These are phyloP conservation scores for Stentor roeselii DNA, from an alignment of 73 alveolate genomes.

Conservation along the genomic window DNA sequence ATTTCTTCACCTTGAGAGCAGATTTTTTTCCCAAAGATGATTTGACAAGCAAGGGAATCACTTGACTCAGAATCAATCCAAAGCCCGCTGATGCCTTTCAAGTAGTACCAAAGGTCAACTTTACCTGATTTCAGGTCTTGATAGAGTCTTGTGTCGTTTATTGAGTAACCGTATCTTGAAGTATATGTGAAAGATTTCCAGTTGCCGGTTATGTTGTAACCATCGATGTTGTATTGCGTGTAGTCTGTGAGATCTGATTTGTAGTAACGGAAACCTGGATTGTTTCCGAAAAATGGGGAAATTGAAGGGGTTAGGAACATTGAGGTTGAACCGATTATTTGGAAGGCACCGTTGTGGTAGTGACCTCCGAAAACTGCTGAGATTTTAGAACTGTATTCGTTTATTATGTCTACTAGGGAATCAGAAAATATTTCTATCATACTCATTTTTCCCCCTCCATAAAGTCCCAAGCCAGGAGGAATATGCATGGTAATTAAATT, in stretches of 20 bases:
- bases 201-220: neutral
- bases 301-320: neutral
- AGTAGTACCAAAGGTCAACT: neutral
- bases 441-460: neutral
- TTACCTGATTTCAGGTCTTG: neutral
- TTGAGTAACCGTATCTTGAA: neutral
- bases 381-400: neutral
- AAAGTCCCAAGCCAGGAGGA: conserved; percentile 12
- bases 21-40: neutral
- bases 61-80: neutral
- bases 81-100: neutral
- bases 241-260: neutral
- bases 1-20: too few species aligned
- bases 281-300: conserved; percentile 13
- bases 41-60: neutral
- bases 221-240: neutral
- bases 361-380: conserved; percentile 3
- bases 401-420: neutral
- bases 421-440: neutral
- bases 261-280: conserved; percentile 10
- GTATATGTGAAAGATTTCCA: neutral
- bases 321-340: neutral
- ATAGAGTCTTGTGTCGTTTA: neutral
- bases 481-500: conserved; percentile 15
- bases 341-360: neutral